phyloP scores from a whole-genome alignment of 2,329 filamentous ascomycete species.

The Fusarium luffae region DNA sequence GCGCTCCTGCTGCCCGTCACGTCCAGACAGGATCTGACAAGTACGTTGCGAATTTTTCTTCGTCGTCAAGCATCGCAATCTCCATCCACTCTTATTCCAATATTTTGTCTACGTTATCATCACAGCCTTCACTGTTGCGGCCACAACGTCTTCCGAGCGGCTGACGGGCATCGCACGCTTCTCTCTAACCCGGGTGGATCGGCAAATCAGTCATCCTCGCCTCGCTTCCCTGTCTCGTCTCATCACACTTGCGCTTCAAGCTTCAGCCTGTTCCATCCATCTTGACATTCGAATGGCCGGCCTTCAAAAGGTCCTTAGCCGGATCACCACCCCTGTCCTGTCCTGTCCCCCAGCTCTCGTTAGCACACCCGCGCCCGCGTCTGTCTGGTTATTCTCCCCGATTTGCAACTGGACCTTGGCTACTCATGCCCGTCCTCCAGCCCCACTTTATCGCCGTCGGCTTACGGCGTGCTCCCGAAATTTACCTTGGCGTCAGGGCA shows the following conservation, averaged over 20 bases:
- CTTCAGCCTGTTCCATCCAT: constrained; percentile 30
- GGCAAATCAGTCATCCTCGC: constrained; percentile 31
- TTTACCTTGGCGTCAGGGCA: constrained; percentile 14
- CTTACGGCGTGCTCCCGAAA: constrained; percentile 42
- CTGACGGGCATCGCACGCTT: background rate
- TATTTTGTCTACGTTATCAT: constrained; percentile 1
- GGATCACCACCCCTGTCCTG: constrained; percentile 28
- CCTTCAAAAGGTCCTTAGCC: constrained; percentile 29
- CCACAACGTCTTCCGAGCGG: constrained; percentile 4
- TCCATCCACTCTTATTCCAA: background rate
- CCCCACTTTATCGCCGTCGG: constrained; percentile 42
- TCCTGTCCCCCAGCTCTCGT: constrained; percentile 33
- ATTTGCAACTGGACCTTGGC: constrained; percentile 20
- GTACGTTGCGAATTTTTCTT: constrained; percentile 56
- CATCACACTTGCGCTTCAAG: constrained; percentile 24
- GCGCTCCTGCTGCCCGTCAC: constrained; percentile 60
- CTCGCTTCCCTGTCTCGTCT: constrained; percentile 32
- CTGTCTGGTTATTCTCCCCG: constrained; percentile 27
- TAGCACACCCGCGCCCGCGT: constrained; percentile 33
- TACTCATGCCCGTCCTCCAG: constrained; percentile 22
- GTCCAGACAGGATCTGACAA: constrained; percentile 63
- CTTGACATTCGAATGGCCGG: constrained; percentile 36
- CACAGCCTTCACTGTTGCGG: constrained; percentile 6
- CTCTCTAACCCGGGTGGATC: constrained; percentile 30
- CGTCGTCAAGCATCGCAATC: constrained; percentile 4